A percentile compares a stretch with the other conserved stretches of the same genome.
Conservation (phyloP, 2,329 filamentous ascomycete species). For the Byssothecium circinans region DNA sequence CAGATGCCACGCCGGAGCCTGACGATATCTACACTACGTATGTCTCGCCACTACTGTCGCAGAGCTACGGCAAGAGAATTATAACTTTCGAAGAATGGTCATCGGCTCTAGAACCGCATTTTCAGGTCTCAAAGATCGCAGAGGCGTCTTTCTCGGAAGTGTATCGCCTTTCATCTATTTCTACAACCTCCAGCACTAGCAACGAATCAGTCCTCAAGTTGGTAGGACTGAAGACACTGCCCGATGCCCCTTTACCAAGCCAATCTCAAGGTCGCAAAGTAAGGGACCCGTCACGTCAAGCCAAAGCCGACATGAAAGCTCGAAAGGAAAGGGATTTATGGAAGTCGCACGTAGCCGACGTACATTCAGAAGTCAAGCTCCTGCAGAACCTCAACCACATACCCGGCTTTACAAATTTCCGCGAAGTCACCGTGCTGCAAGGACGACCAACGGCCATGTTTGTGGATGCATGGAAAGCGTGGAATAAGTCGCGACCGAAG, state of each 20-base stretch:
- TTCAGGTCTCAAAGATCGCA: constrained; percentile 61
- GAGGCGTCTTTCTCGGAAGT: constrained; percentile 70
- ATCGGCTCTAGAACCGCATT: constrained; percentile 45
- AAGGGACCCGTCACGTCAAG: constrained; percentile 51
- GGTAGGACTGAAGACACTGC: constrained; percentile 37
- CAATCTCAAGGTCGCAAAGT: constrained; percentile 41
- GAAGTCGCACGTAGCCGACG: constrained; percentile 50
- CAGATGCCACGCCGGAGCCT: constrained; percentile 21
- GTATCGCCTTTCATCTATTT: constrained; percentile 56
- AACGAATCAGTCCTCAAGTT: constrained; percentile 55
- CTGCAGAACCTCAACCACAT: constrained; percentile 61
- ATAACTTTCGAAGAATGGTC: constrained; percentile 48
- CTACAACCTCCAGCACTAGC: constrained; percentile 22
- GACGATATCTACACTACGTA: constrained; percentile 30
- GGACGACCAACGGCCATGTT: constrained; percentile 58
- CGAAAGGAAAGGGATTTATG: constrained; percentile 42
- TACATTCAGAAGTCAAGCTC: constrained; percentile 53
- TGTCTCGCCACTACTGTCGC: constrained; percentile 29
- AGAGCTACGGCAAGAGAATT: constrained; percentile 30
- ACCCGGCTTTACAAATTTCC: constrained; percentile 65
- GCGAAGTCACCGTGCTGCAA: constrained; percentile 60
- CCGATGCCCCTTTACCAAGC: constrained; percentile 37
- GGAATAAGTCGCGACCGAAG: constrained; percentile 48
- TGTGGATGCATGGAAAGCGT: constrained; percentile 48
- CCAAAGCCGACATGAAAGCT: constrained; percentile 27